phyloP scores from a whole-genome alignment of 2,329 filamentous ascomycete genomes.

The Nigrospora osmanthi region DNA sequence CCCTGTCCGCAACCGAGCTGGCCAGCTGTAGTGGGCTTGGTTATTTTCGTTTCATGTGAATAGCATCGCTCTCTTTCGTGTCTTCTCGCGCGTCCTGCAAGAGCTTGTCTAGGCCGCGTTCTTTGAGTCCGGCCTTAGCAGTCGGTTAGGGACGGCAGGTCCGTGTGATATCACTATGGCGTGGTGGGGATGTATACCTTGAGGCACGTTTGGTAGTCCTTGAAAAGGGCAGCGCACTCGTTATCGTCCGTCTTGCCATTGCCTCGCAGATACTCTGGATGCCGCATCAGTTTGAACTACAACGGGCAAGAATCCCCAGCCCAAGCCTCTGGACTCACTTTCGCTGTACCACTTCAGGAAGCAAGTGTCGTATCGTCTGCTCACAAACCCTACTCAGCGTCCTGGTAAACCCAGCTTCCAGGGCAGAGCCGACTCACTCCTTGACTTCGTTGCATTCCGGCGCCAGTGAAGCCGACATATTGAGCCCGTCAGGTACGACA shows the following conservation, averaged over 20 bases:
- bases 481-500: slow-evolving; percentile 9
- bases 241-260: slow-evolving; percentile 66
- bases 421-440: slow-evolving; percentile 53
- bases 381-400: slow-evolving; percentile 3
- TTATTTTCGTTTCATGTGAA: slow-evolving; percentile 48
- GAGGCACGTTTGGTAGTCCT: slow-evolving; percentile 80
- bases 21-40: not conserved
- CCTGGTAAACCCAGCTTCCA: not conserved
- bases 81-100: slow-evolving; percentile 85
- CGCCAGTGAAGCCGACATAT: slow-evolving; percentile 89
- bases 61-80: slow-evolving; percentile 77
- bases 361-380: slow-evolving; percentile 88
- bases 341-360: slow-evolving; percentile 99
- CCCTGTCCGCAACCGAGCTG: too few relatives aligned
- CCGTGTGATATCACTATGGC: slow-evolving; percentile 1
- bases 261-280: slow-evolving; percentile 78
- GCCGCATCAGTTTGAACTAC: slow-evolving; percentile 2
- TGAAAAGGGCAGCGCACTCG: slow-evolving; percentile 81
- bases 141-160: not conserved
- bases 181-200: slow-evolving; percentile 46
- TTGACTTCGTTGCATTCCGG: slow-evolving; percentile 94
- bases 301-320: slow-evolving; percentile 9
- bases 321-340: slow-evolving; percentile 50
- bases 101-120: slow-evolving; percentile 86
- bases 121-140: slow-evolving; percentile 70